Conservation (phyloP, 2,329 filamentous ascomycete genomes). For the Aspergillus sp. region DNA sequence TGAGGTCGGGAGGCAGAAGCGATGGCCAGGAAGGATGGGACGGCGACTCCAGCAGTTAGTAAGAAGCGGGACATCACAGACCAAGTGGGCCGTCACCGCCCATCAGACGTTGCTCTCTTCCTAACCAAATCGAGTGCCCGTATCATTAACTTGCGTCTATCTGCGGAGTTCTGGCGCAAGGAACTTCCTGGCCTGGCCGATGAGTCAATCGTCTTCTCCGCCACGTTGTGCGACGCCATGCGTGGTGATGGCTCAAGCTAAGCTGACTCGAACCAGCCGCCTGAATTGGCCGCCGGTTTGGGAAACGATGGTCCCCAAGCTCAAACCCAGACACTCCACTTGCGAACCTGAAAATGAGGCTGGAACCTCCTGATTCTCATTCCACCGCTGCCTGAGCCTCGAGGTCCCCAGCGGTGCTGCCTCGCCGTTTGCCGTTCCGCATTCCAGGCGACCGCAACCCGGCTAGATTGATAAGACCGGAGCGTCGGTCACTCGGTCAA, state of each 20-base stretch:
- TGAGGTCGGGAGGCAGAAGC: background rate
- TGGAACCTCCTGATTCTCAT: too few relatives aligned
- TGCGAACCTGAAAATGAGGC: too few relatives aligned
- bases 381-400: too few relatives aligned
- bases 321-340: too few relatives aligned
- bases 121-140: slow-evolving; percentile 4
- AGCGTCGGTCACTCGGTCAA: background rate
- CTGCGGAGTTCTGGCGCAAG: slow-evolving; percentile 1
- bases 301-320: too few relatives aligned
- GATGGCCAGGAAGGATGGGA: background rate
- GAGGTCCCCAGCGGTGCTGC: too few relatives aligned
- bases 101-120: background rate
- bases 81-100: slow-evolving; percentile 7
- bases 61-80: slow-evolving; percentile 23
- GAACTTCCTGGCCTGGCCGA: background rate
- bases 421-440: background rate
- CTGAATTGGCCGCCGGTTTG: too few relatives aligned
- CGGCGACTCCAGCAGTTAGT: slow-evolving; percentile 1
- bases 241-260: background rate
- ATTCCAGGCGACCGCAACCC: background rate
- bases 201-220: background rate
- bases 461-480: background rate
- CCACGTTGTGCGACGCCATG: background rate
- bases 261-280: too few relatives aligned
- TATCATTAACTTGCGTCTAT: background rate